These are phyloP conservation scores for Nicotiana paniculata DNA, from an alignment of 257 asterid species.

Conservation along the genomic window DNA sequence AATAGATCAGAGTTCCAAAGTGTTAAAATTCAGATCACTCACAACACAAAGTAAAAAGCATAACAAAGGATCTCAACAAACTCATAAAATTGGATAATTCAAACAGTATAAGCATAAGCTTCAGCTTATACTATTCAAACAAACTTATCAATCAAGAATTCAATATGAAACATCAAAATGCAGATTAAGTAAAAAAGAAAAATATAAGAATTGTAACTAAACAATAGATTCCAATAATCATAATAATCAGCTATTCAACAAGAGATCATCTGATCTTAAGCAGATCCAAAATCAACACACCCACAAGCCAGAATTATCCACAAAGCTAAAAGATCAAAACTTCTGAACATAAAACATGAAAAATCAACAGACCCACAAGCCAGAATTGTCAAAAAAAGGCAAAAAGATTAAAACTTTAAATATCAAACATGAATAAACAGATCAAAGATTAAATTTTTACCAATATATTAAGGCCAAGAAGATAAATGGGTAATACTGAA, in stretches of 20 bases:
- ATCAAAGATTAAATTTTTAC: conserved; percentile 25
- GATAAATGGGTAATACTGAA: conserved; percentile 45
- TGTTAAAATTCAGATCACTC: background rate
- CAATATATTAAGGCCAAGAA: conserved; percentile 40
- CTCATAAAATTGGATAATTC: background rate
- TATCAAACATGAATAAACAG: conserved; percentile 21
- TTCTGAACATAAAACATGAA: background rate
- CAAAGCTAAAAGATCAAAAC: conserved; percentile 17
- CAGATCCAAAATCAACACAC: conserved; percentile 60
- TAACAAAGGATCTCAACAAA: conserved; percentile 30
- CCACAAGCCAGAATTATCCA: conserved; percentile 44
- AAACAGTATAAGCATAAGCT: conserved; percentile 4
- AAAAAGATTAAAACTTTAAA: background rate
- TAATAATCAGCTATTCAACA: conserved; percentile 28
- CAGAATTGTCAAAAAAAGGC: conserved; percentile 20
- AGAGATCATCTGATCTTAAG: conserved; percentile 45
- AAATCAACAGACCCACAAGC: background rate
- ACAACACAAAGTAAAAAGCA: conserved; percentile 7
- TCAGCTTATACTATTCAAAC: conserved; percentile 1
- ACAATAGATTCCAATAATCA: conserved; percentile 29
- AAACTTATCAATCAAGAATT: conserved; percentile 13
- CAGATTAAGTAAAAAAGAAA: conserved; percentile 34
- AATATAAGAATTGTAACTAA: conserved; percentile 13
- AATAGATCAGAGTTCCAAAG: conserved; percentile 4
- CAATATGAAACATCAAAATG: conserved; percentile 34